Evolutionary conservation across 1,284 basidiomycete genomes (phyloP).

Genomic region (Trichosporon sp.): DNA sequence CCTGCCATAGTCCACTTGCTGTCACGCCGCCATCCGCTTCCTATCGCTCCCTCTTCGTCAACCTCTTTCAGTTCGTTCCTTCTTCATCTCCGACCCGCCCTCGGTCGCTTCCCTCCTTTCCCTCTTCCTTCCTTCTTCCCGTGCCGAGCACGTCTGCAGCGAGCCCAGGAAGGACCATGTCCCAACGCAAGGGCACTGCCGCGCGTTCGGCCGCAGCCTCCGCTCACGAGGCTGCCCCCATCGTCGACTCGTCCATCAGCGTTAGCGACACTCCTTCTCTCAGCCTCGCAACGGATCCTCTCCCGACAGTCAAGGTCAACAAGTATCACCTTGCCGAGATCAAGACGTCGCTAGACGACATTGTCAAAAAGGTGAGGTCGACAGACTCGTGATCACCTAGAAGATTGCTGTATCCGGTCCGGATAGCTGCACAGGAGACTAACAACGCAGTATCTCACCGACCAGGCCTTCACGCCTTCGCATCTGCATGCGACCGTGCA

Average conservation of each 20-base stretch:
- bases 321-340: conserved; percentile 71
- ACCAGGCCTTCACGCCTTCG: conserved; percentile 75
- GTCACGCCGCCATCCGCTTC: neutral
- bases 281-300: conserved; percentile 33
- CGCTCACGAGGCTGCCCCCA: neutral
- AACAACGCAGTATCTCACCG: conserved; percentile 61
- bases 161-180: conserved; percentile 1
- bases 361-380: conserved; percentile 70
- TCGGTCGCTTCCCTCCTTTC: neutral
- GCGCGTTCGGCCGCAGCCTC: neutral
- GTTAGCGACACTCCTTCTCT: neutral
- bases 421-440: no score
- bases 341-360: conserved; percentile 85
- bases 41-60: neutral
- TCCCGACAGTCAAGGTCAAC: conserved; percentile 66
- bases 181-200: conserved; percentile 3
- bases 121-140: neutral
- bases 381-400: neutral
- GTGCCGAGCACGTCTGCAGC: conserved; percentile 2
- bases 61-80: neutral
- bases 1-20: neutral
- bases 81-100: neutral
- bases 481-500: conserved; percentile 79
- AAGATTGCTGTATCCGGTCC: neutral
- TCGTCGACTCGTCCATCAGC: neutral